These are phyloP conservation scores for Puccinia sorghi DNA, from an alignment of 1,284 basidiomycete genomes.

Conservation along the genomic window DNA sequence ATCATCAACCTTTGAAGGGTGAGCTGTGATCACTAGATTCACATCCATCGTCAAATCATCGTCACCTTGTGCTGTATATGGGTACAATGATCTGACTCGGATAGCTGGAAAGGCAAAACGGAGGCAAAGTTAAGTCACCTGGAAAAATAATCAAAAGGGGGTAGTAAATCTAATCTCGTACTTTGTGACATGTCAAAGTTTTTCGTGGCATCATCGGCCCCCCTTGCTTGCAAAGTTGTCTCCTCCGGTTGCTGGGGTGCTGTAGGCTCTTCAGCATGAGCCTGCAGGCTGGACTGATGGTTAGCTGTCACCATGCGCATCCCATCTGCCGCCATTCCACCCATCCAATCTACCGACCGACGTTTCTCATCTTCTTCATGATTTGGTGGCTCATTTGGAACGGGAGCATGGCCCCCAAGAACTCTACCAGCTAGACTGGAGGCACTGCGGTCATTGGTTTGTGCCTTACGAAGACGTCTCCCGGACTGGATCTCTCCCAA, in stretches of 20 bases:
- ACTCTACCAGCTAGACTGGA: slow-evolving; percentile 72
- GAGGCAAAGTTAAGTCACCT: slow-evolving; percentile 53
- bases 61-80: slow-evolving; percentile 77
- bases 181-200: slow-evolving; percentile 72
- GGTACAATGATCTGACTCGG: slow-evolving; percentile 65
- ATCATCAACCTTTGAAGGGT: slow-evolving; percentile 73
- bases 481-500: slow-evolving; percentile 82
- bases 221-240: slow-evolving; percentile 60
- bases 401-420: slow-evolving; percentile 72
- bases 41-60: slow-evolving; percentile 85
- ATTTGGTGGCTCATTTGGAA: slow-evolving; percentile 65
- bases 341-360: slow-evolving; percentile 89
- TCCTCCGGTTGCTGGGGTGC: slow-evolving; percentile 60
- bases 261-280: slow-evolving; percentile 66
- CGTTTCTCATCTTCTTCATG: slow-evolving; percentile 58
- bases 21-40: slow-evolving; percentile 74
- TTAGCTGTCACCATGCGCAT: slow-evolving; percentile 48
- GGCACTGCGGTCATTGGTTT: slow-evolving; percentile 79
- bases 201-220: slow-evolving; percentile 65
- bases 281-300: slow-evolving; percentile 62
- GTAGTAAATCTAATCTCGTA: slow-evolving; percentile 54
- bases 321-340: slow-evolving; percentile 76
- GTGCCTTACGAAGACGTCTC: slow-evolving; percentile 70
- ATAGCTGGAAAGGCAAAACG: slow-evolving; percentile 64
- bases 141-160: too few relatives aligned